Conservation (phyloP, 1,139 yeast genomes). For the Nakaseomyces bracarensis region DNA sequence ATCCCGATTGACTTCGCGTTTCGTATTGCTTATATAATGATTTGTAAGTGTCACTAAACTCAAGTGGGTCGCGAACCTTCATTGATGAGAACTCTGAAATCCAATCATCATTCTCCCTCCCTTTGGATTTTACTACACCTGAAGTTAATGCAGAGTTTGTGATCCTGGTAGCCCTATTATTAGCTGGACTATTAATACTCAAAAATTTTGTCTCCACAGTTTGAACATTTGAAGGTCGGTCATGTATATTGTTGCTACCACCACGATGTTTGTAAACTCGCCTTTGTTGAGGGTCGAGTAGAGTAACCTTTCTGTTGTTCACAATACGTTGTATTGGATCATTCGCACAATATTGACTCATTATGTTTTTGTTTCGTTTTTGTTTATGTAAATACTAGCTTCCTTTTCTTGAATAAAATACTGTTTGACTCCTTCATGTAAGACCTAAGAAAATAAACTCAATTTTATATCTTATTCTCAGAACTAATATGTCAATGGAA, state of each 20-base stretch:
- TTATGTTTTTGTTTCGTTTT: neutral
- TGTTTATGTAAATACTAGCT: too few species aligned
- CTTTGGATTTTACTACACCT: too few species aligned
- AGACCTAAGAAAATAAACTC: too few species aligned
- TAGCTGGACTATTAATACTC: too few species aligned
- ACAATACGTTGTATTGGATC: conserved; percentile 6
- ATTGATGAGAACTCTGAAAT: conserved; percentile 23
- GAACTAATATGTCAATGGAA: too few species aligned
- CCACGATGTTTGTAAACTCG: conserved; percentile 4
- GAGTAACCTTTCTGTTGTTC: neutral
- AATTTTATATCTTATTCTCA: too few species aligned
- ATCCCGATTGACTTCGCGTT: conserved; percentile 9
- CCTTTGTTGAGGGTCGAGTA: conserved; percentile 1
- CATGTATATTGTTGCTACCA: neutral
- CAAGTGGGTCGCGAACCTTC: conserved; percentile 25
- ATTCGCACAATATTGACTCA: conserved; percentile 2
- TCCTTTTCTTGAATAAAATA: too few species aligned
- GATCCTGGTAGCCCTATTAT: too few species aligned
- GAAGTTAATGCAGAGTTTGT: too few species aligned
- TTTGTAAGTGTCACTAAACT: conserved; percentile 25
- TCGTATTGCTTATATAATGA: conserved; percentile 21
- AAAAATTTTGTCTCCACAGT: neutral
- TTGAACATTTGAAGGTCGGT: neutral
- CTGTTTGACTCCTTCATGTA: too few species aligned
- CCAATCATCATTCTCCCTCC: conserved; percentile 7